Base-by-base conservation (phyloP, 257 asterid genomes). In the Orobanche coerulescens region DNA sequence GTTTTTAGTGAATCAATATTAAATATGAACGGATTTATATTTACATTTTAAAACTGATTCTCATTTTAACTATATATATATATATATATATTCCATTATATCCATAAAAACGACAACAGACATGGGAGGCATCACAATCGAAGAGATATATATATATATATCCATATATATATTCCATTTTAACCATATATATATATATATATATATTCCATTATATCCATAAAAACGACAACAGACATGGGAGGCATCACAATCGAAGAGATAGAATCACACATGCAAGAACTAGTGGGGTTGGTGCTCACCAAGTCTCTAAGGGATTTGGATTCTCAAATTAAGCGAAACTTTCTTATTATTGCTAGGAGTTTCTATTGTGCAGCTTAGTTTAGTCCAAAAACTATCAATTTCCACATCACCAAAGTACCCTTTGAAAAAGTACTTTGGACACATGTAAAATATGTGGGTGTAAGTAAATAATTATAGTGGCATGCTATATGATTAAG, bases 381-480 rank as follows among this genome's bases (percentile, higher is more conserved):
- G 64, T 88, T 81, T 75, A 74, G 61, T 40, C 70, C 73, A 3
- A 76, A 56, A 39, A 81, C 94, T 1, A 75, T 83, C 52, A 70
- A 79, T 46, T 70, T 56, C 57, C 96, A 91, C 65, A 73, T 88
- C 13, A 53, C 81, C 15, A 85, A 84, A 76, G 95, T 91, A 26
- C 92, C 88, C 42, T 91, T 88, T 63, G 78, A 83, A 51, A 81
- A 76, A 68, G 88, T 78, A 5, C 16, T 52, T 1, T 89, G 67
- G 78, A 14, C 34, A 7, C 9, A 57, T 62, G 10, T 9, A 43
- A 4, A 3, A 22, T 4, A 50, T 40, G 7, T n/a, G 9, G 19
- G 4, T 19, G 49, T 43, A 42, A 54, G 2, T 31, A 7, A 12
- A 7, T 30, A 48, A 49, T n/a, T n/a, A n/a, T n/a, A n/a, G n/a